These are phyloP conservation scores for Penicillium bovifimosum DNA, from an alignment of 495 filamentous ascomycete species.

Conservation along the genomic window DNA sequence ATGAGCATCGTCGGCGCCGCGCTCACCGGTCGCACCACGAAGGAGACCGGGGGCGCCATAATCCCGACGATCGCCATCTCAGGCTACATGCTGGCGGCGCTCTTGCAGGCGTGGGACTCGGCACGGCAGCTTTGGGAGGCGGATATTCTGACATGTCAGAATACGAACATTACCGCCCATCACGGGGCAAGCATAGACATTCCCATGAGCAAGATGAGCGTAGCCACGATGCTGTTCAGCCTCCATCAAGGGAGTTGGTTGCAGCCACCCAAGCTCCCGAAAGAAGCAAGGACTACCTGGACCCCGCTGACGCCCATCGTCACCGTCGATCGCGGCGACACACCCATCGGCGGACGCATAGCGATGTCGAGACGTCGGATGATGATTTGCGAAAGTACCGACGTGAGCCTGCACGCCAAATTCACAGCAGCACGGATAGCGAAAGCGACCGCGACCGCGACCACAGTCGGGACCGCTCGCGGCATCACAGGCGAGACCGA, in stretches of 20 bases:
- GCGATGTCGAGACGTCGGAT: conserved; percentile 31
- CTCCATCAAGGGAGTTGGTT: conserved; percentile 12
- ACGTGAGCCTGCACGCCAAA: conserved; percentile 26
- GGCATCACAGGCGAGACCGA: conserved; percentile 1
- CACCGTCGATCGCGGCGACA: conserved; percentile 27
- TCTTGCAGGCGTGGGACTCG: conserved; percentile 28
- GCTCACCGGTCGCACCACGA: conserved; percentile 26
- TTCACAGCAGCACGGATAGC: conserved; percentile 22
- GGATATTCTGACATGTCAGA: conserved; percentile 37
- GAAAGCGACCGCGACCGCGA: conserved; percentile 15
- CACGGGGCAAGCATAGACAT: conserved; percentile 11
- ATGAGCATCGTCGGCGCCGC: conserved; percentile 21
- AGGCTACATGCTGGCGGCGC: conserved; percentile 16
- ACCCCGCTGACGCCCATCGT: conserved; percentile 15
- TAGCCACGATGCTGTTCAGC: conserved; percentile 7
- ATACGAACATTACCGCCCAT: conserved; percentile 20
- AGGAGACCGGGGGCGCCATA: conserved; percentile 16
- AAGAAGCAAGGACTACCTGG: conserved; percentile 15
- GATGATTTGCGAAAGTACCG: conserved; percentile 36
- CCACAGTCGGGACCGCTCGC: conserved; percentile 17
- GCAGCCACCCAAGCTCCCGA: conserved; percentile 6
- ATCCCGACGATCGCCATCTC: conserved; percentile 24
- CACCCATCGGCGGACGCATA: conserved; percentile 27
- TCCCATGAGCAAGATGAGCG: background rate
- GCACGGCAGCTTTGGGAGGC: conserved; percentile 37